Conservation (phyloP, 1,284 basidiomycete genomes). For the Puccinia novopanici region DNA sequence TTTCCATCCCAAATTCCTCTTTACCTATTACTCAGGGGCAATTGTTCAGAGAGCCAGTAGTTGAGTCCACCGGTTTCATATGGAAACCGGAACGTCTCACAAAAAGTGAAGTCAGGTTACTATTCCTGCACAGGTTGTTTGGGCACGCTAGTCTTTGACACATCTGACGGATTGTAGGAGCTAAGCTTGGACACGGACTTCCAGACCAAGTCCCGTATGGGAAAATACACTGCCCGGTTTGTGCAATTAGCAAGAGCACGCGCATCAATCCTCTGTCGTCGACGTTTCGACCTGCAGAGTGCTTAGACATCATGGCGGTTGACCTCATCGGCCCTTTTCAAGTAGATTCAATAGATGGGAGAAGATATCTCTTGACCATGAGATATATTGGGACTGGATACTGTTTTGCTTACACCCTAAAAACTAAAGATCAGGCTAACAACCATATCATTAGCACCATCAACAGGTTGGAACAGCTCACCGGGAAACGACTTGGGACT, state of each 20-base stretch:
- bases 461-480: no score
- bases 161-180: not conserved
- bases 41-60: not conserved
- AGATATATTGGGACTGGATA: not conserved
- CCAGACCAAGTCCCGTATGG: not conserved
- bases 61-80: no score
- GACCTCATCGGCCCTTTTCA: conserved; percentile 10
- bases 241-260: not conserved
- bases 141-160: not conserved
- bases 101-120: not conserved
- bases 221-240: not conserved
- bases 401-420: not conserved
- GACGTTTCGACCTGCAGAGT: not conserved
- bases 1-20: no score
- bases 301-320: not conserved
- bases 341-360: not conserved
- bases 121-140: not conserved
- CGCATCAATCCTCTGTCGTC: not conserved
- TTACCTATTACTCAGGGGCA: not conserved
- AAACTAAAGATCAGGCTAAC: not conserved
- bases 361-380: not conserved
- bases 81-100: not conserved
- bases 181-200: not conserved
- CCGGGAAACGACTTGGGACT: no score
- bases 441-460: no score